Evolutionary conservation across 2,329 filamentous ascomycete species (phyloP), one percentile per base, ranked within the genome.

Genomic region (Arthrobotrys entomopaga): DNA sequence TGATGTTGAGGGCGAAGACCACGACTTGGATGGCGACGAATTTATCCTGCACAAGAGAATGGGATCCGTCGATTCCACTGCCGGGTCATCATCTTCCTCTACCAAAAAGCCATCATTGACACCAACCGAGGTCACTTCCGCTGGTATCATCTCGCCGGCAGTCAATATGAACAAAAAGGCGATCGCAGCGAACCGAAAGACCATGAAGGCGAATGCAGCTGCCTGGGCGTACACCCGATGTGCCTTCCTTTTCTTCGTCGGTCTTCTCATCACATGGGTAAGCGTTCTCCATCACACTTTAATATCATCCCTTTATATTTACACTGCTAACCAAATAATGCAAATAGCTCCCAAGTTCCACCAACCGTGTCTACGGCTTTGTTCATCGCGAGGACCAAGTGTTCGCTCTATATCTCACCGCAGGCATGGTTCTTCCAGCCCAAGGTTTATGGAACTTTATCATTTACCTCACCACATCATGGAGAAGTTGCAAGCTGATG

Each of bases 381-480:
- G 84, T 88, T 7, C 83, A 90, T 78, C 82, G 84, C 0, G 81
- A 85, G 24, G 70, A 84, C 2, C 81, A 85, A 0, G 85, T 84
- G 6, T 85, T 88, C 26, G 83, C 85, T 0, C 85, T 95, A 22
- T 88, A 91, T 78, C 88, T 90, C 76, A 86, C 89, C 76, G 89
- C 90, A 20, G 88, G 90, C 0, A 85, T 92, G 46, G 91, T 95
- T 0, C 84, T 96, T 7, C 91, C 92, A 0, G 84, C 93, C 0
- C 92, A 96, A 80, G 92, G 92, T 0, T 91, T 93, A 78, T 95
- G 91, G 91, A 96, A 96, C 80, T 87, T 89, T 16, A 81, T 91
- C 69, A 92, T 96, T 77, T 96, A 95, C 81, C 82, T 88, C 15
- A 85, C 87, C 10, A 92, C 90, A 0, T 91, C 89, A 4, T 87